phyloP scores from a whole-genome alignment of 306 rosid genomes.

The apple (Malus domestica) region DNA sequence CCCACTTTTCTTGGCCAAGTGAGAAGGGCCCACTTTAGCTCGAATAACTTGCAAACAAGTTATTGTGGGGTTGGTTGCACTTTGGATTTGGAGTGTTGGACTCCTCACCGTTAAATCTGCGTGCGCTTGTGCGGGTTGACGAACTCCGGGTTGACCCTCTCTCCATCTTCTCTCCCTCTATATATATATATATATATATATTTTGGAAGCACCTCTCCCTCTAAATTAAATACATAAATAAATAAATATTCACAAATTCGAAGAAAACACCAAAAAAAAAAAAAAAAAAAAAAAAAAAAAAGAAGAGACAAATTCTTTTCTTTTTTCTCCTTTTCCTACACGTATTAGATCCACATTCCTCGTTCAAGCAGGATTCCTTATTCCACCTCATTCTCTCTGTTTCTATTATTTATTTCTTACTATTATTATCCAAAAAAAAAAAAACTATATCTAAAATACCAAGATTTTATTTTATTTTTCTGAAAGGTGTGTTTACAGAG shows the following conservation, averaged over 20 bases:
- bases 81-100: not conserved
- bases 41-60: not conserved
- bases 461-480: not conserved
- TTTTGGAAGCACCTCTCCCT: not conserved
- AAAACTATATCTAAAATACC: not conserved
- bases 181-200: too few species aligned
- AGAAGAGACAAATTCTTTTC: too few species aligned
- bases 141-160: not conserved
- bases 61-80: not conserved
- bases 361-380: slow-evolving; percentile 1
- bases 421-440: not conserved
- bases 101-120: slow-evolving; percentile 19
- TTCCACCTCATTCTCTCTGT: not conserved
- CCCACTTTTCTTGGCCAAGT: too few species aligned
- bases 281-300: not conserved
- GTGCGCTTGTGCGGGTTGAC: slow-evolving; percentile 10
- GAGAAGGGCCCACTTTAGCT: not conserved
- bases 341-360: slow-evolving; percentile 22
- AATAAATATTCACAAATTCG: not conserved
- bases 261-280: not conserved
- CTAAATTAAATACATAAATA: not conserved
- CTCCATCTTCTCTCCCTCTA: not conserved
- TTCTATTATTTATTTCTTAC: not conserved
- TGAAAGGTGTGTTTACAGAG: not conserved
- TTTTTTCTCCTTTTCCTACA: not conserved